Evolutionary conservation across 331 rosid species (phyloP), one percentile per base, ranked within the genome.

Genomic region (Stylosanthes scabra): DNA sequence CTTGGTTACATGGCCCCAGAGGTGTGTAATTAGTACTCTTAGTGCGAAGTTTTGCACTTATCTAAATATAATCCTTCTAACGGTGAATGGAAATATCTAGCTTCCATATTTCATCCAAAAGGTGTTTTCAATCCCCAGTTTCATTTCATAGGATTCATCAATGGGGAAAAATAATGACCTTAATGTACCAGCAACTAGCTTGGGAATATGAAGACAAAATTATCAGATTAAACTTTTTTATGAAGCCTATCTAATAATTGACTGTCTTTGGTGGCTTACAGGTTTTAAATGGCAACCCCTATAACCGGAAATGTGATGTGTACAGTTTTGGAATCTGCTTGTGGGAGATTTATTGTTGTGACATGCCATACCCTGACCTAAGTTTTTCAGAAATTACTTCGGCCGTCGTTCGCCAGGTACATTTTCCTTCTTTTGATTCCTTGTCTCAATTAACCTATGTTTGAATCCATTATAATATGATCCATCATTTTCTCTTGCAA

Each of bases 1-100:
- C 97, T 94, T 40, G 99, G 99, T 78, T 94, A 94, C 83, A 94
- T 94, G 99, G 99, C 99, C 81, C 99, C 99, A 2, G 99, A 94
- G 99, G 99, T 94, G 70, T 62, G 78, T 63, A 9, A 63, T 74
- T 8, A 25, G 57, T 60, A 69, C 41, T 20, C 42, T 37, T 25
- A 11, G 37, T 52, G 45, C 50, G 59, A 72, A 60, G 65, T 14
- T 52, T 11, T 70, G 52, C 28, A 47, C 11, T 56, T 56, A 56
- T 74, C 37, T 42, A 45, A 52, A 44, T 60, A 42, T 62, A 58
- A 49, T 76, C 45, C 71, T 37, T 54, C 14, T 20, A 62, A 54
- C n/a, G 45, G 61, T 55, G 44, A 63, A 42, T 51, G 63, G 45
- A 52, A 8, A 16, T 70, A 34, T 44, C 61, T 40, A 12, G 61